phyloP scores from a whole-genome alignment of 345 rosid genomes.

The Pistacia integerrima region DNA sequence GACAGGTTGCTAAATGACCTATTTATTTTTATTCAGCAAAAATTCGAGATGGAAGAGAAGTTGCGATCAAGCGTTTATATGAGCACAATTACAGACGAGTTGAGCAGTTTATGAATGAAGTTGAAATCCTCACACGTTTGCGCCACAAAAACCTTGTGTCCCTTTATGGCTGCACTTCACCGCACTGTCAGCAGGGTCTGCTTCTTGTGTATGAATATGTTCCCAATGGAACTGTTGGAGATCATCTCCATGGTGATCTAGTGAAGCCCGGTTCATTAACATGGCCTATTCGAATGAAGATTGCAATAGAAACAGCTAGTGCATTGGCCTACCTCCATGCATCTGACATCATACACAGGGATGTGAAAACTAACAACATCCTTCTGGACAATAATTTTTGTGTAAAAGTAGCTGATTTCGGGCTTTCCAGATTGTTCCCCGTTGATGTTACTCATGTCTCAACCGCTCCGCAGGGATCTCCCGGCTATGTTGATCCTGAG shows the following conservation, averaged over 20 bases:
- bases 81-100: slow-evolving; percentile 51
- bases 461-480: slow-evolving; percentile 76
- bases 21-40: slow-evolving; percentile 39
- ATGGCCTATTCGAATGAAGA: slow-evolving; percentile 59
- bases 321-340: slow-evolving; percentile 73
- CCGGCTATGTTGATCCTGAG: slow-evolving; percentile 72
- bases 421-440: slow-evolving; percentile 58
- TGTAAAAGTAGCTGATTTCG: slow-evolving; percentile 75
- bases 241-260: slow-evolving; percentile 59
- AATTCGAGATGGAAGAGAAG: slow-evolving; percentile 67
- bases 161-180: slow-evolving; percentile 71
- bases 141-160: slow-evolving; percentile 66
- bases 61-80: slow-evolving; percentile 67
- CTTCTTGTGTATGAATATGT: slow-evolving; percentile 69
- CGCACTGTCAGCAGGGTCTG: slow-evolving; percentile 47
- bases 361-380: slow-evolving; percentile 70
- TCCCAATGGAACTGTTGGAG: slow-evolving; percentile 65
- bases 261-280: slow-evolving; percentile 32
- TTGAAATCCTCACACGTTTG: slow-evolving; percentile 56
- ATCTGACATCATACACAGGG: slow-evolving; percentile 58
- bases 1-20: slow-evolving; percentile 6
- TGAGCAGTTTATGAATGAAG: slow-evolving; percentile 63
- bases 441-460: slow-evolving; percentile 62
- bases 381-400: slow-evolving; percentile 54
- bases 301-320: slow-evolving; percentile 62